These are phyloP conservation scores for Diaporthe sp. DNA, from an alignment of 2,329 filamentous ascomycete species.

Conservation along the genomic window DNA sequence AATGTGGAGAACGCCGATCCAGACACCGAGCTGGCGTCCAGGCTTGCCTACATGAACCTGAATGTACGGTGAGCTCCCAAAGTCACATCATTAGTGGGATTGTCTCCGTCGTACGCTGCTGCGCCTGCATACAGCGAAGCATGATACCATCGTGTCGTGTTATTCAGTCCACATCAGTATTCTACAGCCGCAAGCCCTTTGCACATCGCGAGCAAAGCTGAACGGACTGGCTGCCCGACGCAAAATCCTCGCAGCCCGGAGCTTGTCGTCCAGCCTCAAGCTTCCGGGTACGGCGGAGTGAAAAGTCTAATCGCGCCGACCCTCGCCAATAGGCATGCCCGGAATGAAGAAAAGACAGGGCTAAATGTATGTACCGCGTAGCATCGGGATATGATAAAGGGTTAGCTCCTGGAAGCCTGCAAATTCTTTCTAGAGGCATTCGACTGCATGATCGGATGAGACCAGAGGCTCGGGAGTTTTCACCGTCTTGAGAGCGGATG, in stretches of 20 bases:
- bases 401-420: constrained; percentile 14
- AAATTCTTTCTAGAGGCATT: constrained; percentile 26
- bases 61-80: constrained; percentile 13
- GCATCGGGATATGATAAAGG: background rate
- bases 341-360: background rate
- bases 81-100: constrained; percentile 2
- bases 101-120: background rate
- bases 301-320: constrained; percentile 1
- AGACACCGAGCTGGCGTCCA: constrained; percentile 11
- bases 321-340: constrained; percentile 11
- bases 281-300: constrained; percentile 1
- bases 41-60: background rate
- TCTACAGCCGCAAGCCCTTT: background rate
- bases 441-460: constrained; percentile 19
- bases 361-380: background rate
- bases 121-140: background rate
- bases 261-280: constrained; percentile 2
- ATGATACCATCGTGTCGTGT: background rate
- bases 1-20: constrained; percentile 26
- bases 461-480: background rate
- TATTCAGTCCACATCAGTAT: background rate
- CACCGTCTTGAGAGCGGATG: constrained; percentile 6
- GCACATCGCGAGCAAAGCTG: background rate
- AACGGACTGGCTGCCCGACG: background rate
- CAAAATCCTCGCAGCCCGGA: background rate